Percentiles rank a stretch among this genome's conserved stretches.
Evolutionary conservation across 257 asterid species (phyloP).

Genomic region (Agastache rugosa): DNA sequence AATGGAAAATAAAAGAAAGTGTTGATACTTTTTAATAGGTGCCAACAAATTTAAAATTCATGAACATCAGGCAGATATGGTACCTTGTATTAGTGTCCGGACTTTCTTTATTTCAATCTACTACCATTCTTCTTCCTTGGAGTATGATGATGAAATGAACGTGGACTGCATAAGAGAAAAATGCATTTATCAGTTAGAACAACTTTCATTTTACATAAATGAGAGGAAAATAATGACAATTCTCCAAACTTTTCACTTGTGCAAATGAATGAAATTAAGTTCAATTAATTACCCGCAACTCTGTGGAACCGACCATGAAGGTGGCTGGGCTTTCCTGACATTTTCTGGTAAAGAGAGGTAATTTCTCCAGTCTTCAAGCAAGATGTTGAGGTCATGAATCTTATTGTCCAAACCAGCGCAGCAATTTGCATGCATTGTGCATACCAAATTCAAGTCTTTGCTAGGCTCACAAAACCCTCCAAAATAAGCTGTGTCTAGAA

Average conservation of each 20-base stretch:
- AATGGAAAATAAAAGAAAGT: not conserved
- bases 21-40: not conserved
- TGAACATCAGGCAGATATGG: not conserved
- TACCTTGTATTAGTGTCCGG: conserved; percentile 2
- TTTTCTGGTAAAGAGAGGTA: conserved; percentile 40
- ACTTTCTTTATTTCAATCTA: conserved; percentile 22
- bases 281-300: conserved; percentile 38
- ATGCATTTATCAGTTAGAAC: not conserved
- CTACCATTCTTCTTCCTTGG: conserved; percentile 41
- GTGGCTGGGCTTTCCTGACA: conserved; percentile 13
- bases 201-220: not conserved
- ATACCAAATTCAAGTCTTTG: conserved; percentile 49
- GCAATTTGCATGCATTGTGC: conserved; percentile 79
- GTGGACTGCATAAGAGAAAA: conserved; percentile 24
- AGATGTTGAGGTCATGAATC: conserved; percentile 55
- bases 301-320: conserved; percentile 53
- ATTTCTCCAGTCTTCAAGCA: conserved; percentile 58
- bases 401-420: conserved; percentile 64
- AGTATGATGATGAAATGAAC: conserved; percentile 37
- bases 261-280: conserved; percentile 7
- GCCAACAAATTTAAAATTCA: not conserved
- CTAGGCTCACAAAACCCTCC: conserved; percentile 69
- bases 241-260: not conserved
- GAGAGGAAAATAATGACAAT: not conserved
- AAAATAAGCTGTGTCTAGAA: conserved; percentile 51